These are phyloP conservation scores for Dillenia suffruticosa DNA, from an alignment of 164 flowering plant genomes.

Conservation along the genomic window DNA sequence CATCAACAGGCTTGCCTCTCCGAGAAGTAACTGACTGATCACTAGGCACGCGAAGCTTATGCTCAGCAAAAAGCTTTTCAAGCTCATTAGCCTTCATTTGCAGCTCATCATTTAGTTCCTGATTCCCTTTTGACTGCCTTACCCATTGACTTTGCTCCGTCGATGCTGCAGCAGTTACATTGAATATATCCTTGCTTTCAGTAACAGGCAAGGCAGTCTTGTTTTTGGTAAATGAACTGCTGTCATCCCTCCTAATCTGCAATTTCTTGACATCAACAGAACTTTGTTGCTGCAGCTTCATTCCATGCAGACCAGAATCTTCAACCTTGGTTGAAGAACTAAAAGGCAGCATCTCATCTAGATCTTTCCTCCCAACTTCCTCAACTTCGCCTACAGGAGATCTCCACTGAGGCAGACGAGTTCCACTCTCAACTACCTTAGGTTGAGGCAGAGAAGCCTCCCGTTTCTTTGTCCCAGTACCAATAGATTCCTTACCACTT, in stretches of 20 bases:
- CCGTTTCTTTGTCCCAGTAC: conserved; percentile 22
- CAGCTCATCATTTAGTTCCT: conserved; percentile 84
- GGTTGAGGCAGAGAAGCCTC: conserved; percentile 18
- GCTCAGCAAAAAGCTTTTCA: conserved; percentile 96
- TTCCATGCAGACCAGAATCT: conserved; percentile 31
- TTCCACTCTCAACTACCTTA: conserved; percentile 24
- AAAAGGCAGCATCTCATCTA: conserved; percentile 17
- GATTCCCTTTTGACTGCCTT: conserved; percentile 75
- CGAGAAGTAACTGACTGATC: conserved; percentile 58
- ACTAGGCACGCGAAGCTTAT: conserved; percentile 78
- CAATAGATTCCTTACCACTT: conserved; percentile 13
- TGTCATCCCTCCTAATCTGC: conserved; percentile 31
- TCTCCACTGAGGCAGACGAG: conserved; percentile 23
- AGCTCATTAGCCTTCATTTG: conserved; percentile 92
- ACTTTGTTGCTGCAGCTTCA: conserved; percentile 46
- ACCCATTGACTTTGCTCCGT: conserved; percentile 59
- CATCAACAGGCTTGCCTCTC: conserved; percentile 48
- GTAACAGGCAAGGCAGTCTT: conserved; percentile 15
- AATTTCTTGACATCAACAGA: conserved; percentile 34
- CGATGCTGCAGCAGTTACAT: conserved; percentile 16
- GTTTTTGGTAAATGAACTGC: conserved; percentile 18
- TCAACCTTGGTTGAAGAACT: conserved; percentile 25
- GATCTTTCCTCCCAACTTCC: conserved; percentile 27
- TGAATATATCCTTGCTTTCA: conserved; percentile 31
- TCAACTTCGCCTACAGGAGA: conserved; percentile 22